phyloP scores from a whole-genome alignment of 2,329 filamentous ascomycete genomes.

The Diaporthe amygdali region DNA sequence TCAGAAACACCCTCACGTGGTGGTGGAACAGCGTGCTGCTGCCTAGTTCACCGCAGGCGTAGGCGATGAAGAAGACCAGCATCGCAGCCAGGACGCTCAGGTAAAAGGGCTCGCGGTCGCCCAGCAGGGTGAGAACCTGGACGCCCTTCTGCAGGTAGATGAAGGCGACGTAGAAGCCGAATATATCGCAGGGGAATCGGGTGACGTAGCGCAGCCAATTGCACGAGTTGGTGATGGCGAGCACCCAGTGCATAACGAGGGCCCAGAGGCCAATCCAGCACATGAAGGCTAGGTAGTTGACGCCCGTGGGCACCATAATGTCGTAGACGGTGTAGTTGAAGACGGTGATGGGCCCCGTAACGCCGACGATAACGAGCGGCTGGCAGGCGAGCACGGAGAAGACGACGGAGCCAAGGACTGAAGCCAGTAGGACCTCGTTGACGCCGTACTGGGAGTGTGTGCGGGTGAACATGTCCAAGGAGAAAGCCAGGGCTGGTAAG shows the following conservation, averaged over 20 bases:
- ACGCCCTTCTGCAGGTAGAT: slow-evolving; percentile 93
- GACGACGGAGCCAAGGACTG: slow-evolving; percentile 81
- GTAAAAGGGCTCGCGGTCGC: slow-evolving; percentile 71
- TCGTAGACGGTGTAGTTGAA: slow-evolving; percentile 96
- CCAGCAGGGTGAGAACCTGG: slow-evolving; percentile 81
- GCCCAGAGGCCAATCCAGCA: slow-evolving; percentile 92
- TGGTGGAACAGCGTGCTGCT: slow-evolving; percentile 75
- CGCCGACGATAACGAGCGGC: slow-evolving; percentile 87
- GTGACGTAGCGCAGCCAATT: slow-evolving; percentile 90
- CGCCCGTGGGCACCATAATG: slow-evolving; percentile 78
- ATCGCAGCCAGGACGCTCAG: slow-evolving; percentile 78
- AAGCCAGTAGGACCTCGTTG: slow-evolving; percentile 88
- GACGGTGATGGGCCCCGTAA: slow-evolving; percentile 89
- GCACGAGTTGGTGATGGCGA: slow-evolving; percentile 85
- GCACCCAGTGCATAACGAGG: slow-evolving; percentile 81
- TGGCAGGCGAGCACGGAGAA: slow-evolving; percentile 83
- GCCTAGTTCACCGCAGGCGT: slow-evolving; percentile 75
- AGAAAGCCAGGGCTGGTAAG: slow-evolving; percentile 85
- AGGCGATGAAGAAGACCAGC: slow-evolving; percentile 79
- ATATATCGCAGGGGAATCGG: slow-evolving; percentile 90
- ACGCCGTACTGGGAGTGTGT: slow-evolving; percentile 86
- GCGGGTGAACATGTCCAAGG: slow-evolving; percentile 91
- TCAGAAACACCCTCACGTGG: slow-evolving; percentile 79
- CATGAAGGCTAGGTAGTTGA: slow-evolving; percentile 89
- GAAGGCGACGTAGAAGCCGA: slow-evolving; percentile 91